Conservation (phyloP, 768 basidiomycete species). For the Mrakia blollopis region DNA sequence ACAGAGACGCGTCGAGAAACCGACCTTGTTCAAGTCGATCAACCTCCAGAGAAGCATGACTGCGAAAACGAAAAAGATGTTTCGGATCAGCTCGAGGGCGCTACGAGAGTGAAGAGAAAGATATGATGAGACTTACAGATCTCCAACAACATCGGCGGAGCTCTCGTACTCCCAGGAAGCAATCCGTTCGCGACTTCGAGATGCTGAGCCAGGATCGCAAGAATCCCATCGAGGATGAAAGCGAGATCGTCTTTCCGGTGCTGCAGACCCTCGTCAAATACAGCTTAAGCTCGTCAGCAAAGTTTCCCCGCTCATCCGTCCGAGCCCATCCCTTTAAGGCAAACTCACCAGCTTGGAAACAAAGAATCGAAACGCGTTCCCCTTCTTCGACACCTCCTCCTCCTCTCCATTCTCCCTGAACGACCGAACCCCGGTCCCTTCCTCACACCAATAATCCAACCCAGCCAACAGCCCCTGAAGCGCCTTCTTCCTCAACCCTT, state of each 20-base stretch:
- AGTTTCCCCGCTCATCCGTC: too few relatives aligned
- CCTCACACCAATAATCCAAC: constrained; percentile 42
- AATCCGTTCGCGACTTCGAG: constrained; percentile 66
- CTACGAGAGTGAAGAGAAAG: not conserved
- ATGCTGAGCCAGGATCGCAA: constrained; percentile 54
- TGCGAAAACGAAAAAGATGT: not conserved
- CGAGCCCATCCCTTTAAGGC: too few relatives aligned
- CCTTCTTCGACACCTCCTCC: constrained; percentile 1
- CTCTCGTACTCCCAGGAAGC: constrained; percentile 78
- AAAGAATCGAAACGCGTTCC: constrained; percentile 80
- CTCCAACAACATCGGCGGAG: constrained; percentile 75
- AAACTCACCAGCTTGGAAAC: constrained; percentile 72
- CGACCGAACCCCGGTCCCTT: constrained; percentile 60
- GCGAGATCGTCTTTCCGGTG: constrained; percentile 85
- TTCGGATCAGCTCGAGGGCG: not conserved
- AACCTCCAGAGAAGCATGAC: constrained; percentile 70
- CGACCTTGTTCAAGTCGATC: constrained; percentile 85
- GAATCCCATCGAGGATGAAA: constrained; percentile 71
- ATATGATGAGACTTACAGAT: constrained; percentile 56
- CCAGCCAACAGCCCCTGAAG: constrained; percentile 63
- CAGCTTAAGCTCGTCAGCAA: too few relatives aligned
- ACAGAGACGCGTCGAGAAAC: constrained; percentile 30
- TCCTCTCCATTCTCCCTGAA: constrained; percentile 60
- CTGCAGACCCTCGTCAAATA: too few relatives aligned
- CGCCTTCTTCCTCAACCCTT: constrained; percentile 47